Conservation (phyloP, 2,329 filamentous ascomycete genomes). For the Clathrospora elynae region DNA sequence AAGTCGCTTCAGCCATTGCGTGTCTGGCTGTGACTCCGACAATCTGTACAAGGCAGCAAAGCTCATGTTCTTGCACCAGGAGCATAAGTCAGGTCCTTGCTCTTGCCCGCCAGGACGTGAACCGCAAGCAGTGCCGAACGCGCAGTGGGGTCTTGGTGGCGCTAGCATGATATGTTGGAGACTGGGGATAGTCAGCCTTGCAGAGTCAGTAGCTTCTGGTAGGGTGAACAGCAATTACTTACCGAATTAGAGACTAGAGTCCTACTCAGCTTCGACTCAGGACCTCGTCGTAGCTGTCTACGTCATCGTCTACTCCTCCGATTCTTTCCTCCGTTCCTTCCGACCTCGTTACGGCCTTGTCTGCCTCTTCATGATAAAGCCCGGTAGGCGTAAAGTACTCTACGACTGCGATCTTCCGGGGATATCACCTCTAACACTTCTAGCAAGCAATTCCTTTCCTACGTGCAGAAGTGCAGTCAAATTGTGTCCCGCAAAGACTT, state of each 20-base stretch:
- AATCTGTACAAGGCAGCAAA: slow-evolving; percentile 26
- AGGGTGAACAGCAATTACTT: slow-evolving; percentile 1
- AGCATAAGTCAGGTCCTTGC: slow-evolving; percentile 26
- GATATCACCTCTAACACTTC: slow-evolving; percentile 32
- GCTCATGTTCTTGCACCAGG: slow-evolving; percentile 35
- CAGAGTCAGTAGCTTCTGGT: background rate
- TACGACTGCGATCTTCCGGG: slow-evolving; percentile 29
- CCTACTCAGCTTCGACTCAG: slow-evolving; percentile 8
- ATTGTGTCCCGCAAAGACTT: slow-evolving; percentile 31
- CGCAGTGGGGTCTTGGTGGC: slow-evolving; percentile 28
- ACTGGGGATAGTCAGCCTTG: slow-evolving; percentile 1
- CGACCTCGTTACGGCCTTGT: slow-evolving; percentile 24
- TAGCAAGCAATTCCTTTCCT: slow-evolving; percentile 30
- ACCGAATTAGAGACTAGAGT: slow-evolving; percentile 3
- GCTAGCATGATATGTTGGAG: slow-evolving; percentile 22
- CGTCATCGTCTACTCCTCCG: slow-evolving; percentile 31
- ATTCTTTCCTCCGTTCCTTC: slow-evolving; percentile 20
- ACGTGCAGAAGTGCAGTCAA: slow-evolving; percentile 25
- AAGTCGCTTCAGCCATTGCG: slow-evolving; percentile 15
- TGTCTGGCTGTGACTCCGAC: slow-evolving; percentile 19
- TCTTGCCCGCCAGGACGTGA: slow-evolving; percentile 27
- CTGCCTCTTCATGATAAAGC: slow-evolving; percentile 37
- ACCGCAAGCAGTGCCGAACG: slow-evolving; percentile 27
- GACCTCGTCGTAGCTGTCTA: slow-evolving; percentile 29
- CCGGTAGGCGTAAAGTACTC: slow-evolving; percentile 37